These are phyloP conservation scores for Thuja plicata DNA, from an alignment of 83 land plant species.

Conservation along the genomic window DNA sequence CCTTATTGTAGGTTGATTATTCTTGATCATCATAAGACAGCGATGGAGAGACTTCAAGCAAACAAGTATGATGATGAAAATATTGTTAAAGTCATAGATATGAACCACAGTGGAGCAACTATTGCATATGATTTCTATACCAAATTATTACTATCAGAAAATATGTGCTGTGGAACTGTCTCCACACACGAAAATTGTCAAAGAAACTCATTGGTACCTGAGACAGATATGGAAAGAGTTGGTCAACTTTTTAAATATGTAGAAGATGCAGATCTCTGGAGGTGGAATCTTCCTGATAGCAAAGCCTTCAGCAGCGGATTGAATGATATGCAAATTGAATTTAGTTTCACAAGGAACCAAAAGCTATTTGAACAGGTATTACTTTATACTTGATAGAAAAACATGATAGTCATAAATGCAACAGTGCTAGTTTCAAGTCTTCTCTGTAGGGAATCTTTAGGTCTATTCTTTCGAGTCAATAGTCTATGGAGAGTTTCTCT, in stretches of 20 bases:
- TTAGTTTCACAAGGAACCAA: constrained; percentile 44
- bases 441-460: background rate
- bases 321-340: constrained; percentile 64
- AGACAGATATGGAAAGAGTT: constrained; percentile 29
- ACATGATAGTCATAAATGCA: background rate
- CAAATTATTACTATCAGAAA: constrained; percentile 22
- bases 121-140: constrained; percentile 81
- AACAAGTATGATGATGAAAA: constrained; percentile 27
- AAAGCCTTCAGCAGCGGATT: constrained; percentile 89
- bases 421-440: background rate
- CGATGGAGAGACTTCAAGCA: constrained; percentile 44
- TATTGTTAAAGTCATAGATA: constrained; percentile 58
- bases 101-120: constrained; percentile 88
- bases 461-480: background rate
- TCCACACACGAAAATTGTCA: constrained; percentile 15
- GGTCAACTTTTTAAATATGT: constrained; percentile 64
- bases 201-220: constrained; percentile 20
- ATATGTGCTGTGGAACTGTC: background rate
- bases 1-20: constrained; percentile 59
- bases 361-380: constrained; percentile 71
- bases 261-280: constrained; percentile 97
- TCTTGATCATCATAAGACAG: constrained; percentile 94
- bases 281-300: constrained; percentile 81
- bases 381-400: background rate
- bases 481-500: background rate